These are phyloP conservation scores for Exutisphaerella laricina DNA, from an alignment of 2,329 filamentous ascomycete species.

Conservation along the genomic window DNA sequence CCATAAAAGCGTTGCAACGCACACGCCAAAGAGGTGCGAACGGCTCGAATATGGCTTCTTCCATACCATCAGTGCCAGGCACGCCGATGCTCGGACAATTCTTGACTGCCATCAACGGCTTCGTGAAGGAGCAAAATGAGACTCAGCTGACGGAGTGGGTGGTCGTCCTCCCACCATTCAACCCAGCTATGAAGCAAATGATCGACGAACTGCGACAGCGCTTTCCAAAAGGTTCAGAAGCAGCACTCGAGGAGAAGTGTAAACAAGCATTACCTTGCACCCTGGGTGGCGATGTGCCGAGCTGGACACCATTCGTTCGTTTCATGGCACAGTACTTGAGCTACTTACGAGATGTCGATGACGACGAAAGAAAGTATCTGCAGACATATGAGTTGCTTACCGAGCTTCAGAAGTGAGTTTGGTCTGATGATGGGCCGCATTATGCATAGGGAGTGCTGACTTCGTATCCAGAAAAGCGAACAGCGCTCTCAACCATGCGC, in stretches of 20 bases:
- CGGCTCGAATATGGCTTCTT: slow-evolving; percentile 6
- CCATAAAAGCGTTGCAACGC: neutral
- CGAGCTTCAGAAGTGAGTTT: slow-evolving; percentile 65
- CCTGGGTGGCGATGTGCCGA: slow-evolving; percentile 58
- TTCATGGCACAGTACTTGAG: slow-evolving; percentile 77
- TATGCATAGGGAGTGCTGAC: too few relatives aligned
- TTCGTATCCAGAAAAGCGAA: too few relatives aligned
- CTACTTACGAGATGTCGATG: slow-evolving; percentile 76
- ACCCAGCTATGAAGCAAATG: slow-evolving; percentile 62
- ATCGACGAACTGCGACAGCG: slow-evolving; percentile 58
- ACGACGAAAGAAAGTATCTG: slow-evolving; percentile 68
- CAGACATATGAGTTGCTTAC: slow-evolving; percentile 70
- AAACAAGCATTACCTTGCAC: slow-evolving; percentile 60
- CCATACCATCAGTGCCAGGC: slow-evolving; percentile 1
- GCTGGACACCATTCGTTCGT: slow-evolving; percentile 69
- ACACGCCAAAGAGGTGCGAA: neutral
- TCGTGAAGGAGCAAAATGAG: slow-evolving; percentile 61
- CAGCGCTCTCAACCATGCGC: slow-evolving; percentile 72
- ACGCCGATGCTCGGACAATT: slow-evolving; percentile 54
- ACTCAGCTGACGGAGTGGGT: slow-evolving; percentile 63
- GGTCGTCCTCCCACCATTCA: slow-evolving; percentile 66
- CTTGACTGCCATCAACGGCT: slow-evolving; percentile 56
- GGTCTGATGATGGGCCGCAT: too few relatives aligned
- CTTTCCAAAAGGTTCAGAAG: slow-evolving; percentile 47
- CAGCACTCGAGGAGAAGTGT: slow-evolving; percentile 58